Percentiles rank a stretch among this genome's conserved stretches.
Evolutionary conservation across 2,329 filamentous ascomycete genomes (phyloP).

Genomic region (Arthrobotrys iridis): DNA sequence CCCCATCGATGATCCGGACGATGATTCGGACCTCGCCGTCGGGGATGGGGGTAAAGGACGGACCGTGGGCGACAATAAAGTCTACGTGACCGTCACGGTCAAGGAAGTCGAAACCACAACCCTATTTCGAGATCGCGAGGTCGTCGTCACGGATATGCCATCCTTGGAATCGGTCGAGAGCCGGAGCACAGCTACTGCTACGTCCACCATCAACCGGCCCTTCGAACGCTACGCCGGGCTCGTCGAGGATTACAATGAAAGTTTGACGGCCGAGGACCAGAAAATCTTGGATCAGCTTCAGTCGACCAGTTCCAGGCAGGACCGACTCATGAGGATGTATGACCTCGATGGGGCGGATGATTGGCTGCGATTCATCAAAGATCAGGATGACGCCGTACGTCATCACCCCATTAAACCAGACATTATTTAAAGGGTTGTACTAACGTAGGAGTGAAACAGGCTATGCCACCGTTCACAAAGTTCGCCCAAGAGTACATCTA

Average conservation of each 20-base stretch:
- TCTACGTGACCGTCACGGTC: conserved; percentile 22
- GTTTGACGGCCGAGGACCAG: conserved; percentile 20
- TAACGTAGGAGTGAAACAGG: conserved; percentile 16
- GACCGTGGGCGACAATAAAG: background rate
- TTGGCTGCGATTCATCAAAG: conserved; percentile 49
- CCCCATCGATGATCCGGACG: conserved; percentile 6
- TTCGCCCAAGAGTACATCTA: conserved; percentile 54
- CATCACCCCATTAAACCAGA: background rate
- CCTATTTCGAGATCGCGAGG: background rate
- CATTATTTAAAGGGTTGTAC: background rate
- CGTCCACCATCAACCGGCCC: conserved; percentile 22
- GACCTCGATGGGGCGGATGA: conserved; percentile 36
- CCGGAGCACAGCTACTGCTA: background rate
- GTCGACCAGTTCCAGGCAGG: conserved; percentile 25
- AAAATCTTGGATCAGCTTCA: conserved; percentile 13
- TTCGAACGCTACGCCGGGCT: conserved; percentile 50
- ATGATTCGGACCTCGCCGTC: conserved; percentile 24
- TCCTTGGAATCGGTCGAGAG: background rate
- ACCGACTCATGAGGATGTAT: conserved; percentile 36
- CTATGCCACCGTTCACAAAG: conserved; percentile 56
- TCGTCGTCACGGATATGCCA: background rate
- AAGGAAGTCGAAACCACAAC: conserved; percentile 37
- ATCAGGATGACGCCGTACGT: conserved; percentile 47
- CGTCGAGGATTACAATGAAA: conserved; percentile 37
- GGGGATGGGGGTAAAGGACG: conserved; percentile 21